Percentiles rank a stretch among this genome's conserved stretches.
These are phyloP conservation scores for Nannizziopsis arthrosporioides DNA, from an alignment of 2,329 filamentous ascomycete genomes.

Conservation along the genomic window DNA sequence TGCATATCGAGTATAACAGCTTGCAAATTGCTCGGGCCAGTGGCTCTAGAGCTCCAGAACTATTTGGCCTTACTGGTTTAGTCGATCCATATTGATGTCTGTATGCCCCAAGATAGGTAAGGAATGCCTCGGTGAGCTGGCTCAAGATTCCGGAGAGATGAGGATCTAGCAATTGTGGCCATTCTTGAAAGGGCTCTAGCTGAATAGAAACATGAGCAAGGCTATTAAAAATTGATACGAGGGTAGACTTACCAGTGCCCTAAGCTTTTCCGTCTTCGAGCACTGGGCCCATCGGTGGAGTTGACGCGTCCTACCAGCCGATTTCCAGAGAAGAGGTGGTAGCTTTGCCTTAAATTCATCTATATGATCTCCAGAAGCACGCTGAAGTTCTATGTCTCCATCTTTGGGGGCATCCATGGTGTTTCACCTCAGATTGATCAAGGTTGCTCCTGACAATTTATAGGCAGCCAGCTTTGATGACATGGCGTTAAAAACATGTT, in stretches of 20 bases:
- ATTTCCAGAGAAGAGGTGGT: constrained; percentile 34
- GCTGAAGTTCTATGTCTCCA: constrained; percentile 37
- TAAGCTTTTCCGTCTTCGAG: constrained; percentile 30
- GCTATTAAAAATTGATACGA: not conserved
- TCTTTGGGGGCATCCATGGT: constrained; percentile 37
- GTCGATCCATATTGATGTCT: constrained; percentile 31
- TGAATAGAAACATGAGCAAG: constrained; percentile 15
- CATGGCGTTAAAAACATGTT: no score
- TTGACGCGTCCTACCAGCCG: constrained; percentile 18
- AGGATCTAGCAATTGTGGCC: constrained; percentile 83
- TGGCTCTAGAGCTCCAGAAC: constrained; percentile 29
- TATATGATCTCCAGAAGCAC: constrained; percentile 35
- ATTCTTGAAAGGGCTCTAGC: constrained; percentile 87
- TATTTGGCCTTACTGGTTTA: constrained; percentile 15
- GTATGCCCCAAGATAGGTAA: constrained; percentile 48
- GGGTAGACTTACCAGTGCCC: constrained; percentile 28
- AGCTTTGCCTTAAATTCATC: constrained; percentile 33
- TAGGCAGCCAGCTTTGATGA: not conserved
- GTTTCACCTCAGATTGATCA: not conserved
- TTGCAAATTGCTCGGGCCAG: constrained; percentile 61
- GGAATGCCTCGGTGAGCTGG: constrained; percentile 60
- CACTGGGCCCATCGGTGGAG: constrained; percentile 31
- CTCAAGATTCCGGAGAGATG: constrained; percentile 66
- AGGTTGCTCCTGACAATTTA: not conserved
- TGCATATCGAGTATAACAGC: constrained; percentile 82